Evolutionary conservation across 805 yeast genomes (phyloP), one percentile per base, ranked within the genome.

Genomic region (Zygoascus bituminiphila): DNA sequence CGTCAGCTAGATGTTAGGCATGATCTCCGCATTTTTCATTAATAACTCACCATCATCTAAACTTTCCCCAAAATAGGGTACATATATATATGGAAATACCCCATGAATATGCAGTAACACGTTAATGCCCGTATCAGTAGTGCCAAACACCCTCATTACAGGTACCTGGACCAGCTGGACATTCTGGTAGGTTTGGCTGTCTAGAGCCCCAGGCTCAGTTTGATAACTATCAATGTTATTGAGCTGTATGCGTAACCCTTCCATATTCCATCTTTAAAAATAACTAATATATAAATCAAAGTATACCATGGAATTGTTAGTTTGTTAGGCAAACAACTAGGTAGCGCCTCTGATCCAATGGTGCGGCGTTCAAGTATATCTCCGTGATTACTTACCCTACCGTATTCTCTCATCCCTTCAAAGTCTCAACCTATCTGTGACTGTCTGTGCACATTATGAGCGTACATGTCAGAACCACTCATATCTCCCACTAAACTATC

Each of bases 71-170:
- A 68, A 70, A 58, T 82, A 82, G 31, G 77, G 78, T 2, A 89
- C 69, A 59, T 75, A 88, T 1, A 91, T 55, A 59, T 91, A 93
- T 0, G 98, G 98, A 54, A 74, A 86, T 17, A 77, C 77, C 36
- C 91, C 89, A 66, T 89, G 98, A 8, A 93, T 68, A 62, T 93
- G 96, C 1, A 84, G 75, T 12, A 76, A 55, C 9, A 74, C 72
- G 24, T 77, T 76, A 54, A 77, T 79, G 0, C 88, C 85, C 0
- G 80, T 71, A 1, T 77, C 72, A 0, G 82, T 54, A 10, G 78
- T 72, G 0, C 97, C 98, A 66, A 79, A 93, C 0, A 93, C 65
- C 44, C 98, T 67, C 1, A 88, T 67, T 0, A 88, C 69, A 0
- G 98, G 98, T 0, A 84, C 89, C 40, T 75, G 54, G 25, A 52